phyloP scores from a whole-genome alignment of 2,329 filamentous ascomycete species.

The Trichoderma sp. region DNA sequence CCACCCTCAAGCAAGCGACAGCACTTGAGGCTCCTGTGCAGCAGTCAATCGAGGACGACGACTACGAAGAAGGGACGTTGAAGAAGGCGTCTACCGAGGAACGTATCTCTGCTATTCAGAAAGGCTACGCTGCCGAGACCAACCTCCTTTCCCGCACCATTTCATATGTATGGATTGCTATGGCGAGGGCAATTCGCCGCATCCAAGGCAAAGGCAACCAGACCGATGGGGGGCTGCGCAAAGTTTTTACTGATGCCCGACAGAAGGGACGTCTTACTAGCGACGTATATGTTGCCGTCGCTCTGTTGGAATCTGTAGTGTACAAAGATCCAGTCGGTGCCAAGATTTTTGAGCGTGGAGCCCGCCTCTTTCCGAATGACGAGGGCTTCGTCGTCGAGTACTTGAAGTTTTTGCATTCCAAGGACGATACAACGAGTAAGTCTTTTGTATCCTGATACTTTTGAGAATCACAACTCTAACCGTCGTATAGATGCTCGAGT shows the following conservation, averaged over 20 bases:
- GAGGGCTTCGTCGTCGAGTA: slow-evolving; percentile 94
- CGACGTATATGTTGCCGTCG: slow-evolving; percentile 91
- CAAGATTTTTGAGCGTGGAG: slow-evolving; percentile 93
- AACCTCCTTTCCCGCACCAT: slow-evolving; percentile 79
- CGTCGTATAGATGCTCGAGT: slow-evolving; percentile 73
- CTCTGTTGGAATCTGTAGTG: slow-evolving; percentile 89
- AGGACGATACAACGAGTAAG: slow-evolving; percentile 91
- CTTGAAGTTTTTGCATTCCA: slow-evolving; percentile 87
- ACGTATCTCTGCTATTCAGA: slow-evolving; percentile 59
- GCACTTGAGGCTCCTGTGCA: slow-evolving; percentile 38
- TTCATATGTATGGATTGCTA: slow-evolving; percentile 90
- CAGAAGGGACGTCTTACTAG: slow-evolving; percentile 84
- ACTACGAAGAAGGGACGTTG: slow-evolving; percentile 40
- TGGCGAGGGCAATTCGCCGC: slow-evolving; percentile 90
- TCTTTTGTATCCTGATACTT: slow-evolving; percentile 22
- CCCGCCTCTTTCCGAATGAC: slow-evolving; percentile 90
- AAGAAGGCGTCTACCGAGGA: slow-evolving; percentile 62
- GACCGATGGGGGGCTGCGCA: slow-evolving; percentile 73
- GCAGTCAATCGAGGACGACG: slow-evolving; percentile 47
- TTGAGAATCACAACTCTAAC: slow-evolving; percentile 23
- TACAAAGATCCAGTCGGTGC: slow-evolving; percentile 91
- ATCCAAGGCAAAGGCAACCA: slow-evolving; percentile 78
- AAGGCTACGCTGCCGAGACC: slow-evolving; percentile 69
- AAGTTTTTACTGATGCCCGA: slow-evolving; percentile 85
- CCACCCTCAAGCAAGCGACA: slow-evolving; percentile 54